These are phyloP conservation scores for Oryza glumipatula DNA, from an alignment of 176 grass and related monocot species.

Conservation along the genomic window DNA sequence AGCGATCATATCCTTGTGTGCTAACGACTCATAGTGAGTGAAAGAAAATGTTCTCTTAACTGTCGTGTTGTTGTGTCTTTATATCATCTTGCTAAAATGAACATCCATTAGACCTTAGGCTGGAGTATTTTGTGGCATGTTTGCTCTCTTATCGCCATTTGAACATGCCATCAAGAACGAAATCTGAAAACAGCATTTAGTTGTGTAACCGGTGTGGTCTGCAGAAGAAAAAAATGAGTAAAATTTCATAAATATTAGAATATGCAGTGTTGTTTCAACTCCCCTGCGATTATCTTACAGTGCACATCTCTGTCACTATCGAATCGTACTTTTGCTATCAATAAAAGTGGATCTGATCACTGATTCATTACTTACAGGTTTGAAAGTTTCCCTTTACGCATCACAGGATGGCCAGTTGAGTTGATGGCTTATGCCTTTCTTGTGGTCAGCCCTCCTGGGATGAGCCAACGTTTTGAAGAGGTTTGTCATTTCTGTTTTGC, in stretches of 20 bases:
- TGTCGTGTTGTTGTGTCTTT: background rate
- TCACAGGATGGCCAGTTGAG: slow-evolving; percentile 95
- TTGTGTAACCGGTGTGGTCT: slow-evolving; percentile 11
- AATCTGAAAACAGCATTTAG: background rate
- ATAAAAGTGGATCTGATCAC: slow-evolving; percentile 42
- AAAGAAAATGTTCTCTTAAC: slow-evolving; percentile 11
- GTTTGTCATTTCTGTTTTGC: slow-evolving; percentile 51
- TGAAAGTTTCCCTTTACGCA: slow-evolving; percentile 86
- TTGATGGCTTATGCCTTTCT: slow-evolving; percentile 96
- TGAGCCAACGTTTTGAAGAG: slow-evolving; percentile 74
- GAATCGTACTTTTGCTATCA: slow-evolving; percentile 18
- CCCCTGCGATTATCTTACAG: slow-evolving; percentile 8
- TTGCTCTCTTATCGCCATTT: slow-evolving; percentile 21
- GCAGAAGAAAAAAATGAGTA: background rate
- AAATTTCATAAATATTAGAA: background rate
- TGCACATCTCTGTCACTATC: slow-evolving; percentile 24
- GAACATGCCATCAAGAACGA: background rate
- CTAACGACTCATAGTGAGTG: background rate
- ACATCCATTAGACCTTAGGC: background rate
- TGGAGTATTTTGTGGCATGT: slow-evolving; percentile 1
- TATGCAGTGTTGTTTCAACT: slow-evolving; percentile 11
- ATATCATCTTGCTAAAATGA: slow-evolving; percentile 23
- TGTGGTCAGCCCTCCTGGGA: slow-evolving; percentile 80
- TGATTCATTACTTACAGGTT: slow-evolving; percentile 53
- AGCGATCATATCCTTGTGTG: slow-evolving; percentile 43